Conservation (phyloP, 495 filamentous ascomycete species). For the Talaromyces nanjingensis region DNA sequence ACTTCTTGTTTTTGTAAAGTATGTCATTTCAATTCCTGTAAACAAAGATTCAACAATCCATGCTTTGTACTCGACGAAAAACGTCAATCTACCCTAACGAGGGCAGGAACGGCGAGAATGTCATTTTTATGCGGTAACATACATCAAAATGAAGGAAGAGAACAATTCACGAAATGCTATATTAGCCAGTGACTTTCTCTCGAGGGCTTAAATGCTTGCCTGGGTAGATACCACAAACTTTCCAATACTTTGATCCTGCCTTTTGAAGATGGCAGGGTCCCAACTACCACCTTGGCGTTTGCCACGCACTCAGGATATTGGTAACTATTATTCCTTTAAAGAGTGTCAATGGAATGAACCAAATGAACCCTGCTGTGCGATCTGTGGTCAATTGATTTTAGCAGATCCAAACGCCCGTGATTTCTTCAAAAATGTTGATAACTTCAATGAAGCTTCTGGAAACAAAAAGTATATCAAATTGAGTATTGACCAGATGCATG, state of each 20-base stretch:
- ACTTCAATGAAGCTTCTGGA: neutral
- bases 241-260: neutral
- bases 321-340: neutral
- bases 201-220: neutral
- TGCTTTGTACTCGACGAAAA: neutral
- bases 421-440: neutral
- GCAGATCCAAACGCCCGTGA: neutral
- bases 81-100: neutral
- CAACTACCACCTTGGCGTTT: neutral
- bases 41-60: neutral
- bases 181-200: neutral
- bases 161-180: neutral
- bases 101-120: neutral
- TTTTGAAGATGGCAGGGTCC: neutral
- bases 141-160: neutral
- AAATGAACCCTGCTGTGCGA: neutral
- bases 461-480: neutral
- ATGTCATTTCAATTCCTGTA: neutral
- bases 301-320: neutral
- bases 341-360: neutral
- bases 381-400: neutral
- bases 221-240: neutral
- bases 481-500: neutral
- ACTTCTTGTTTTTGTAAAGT: neutral
- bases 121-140: neutral